A percentile compares a stretch with the other conserved stretches of the same genome.
Conservation (phyloP, 2,329 filamentous ascomycete species). For the Colletotrichum liriopes region DNA sequence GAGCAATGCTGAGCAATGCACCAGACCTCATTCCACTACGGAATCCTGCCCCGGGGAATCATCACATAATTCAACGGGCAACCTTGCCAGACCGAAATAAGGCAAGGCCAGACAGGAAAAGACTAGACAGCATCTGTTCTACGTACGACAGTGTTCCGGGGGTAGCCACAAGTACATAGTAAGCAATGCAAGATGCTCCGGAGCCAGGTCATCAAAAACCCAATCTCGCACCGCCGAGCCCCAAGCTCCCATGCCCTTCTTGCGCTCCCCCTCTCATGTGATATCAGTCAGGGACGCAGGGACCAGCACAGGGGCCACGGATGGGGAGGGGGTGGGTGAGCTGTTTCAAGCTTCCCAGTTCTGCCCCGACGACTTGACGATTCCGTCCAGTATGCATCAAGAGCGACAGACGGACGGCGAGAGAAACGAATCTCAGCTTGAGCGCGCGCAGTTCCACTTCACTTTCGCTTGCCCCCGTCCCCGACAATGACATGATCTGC, state of each 20-base stretch:
- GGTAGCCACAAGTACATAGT: neutral
- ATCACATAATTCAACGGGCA: constrained; percentile 14
- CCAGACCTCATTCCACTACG: constrained; percentile 17
- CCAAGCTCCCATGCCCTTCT: constrained; percentile 33
- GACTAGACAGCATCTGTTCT: constrained; percentile 16
- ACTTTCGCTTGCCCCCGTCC: constrained; percentile 39
- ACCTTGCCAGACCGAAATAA: constrained; percentile 15
- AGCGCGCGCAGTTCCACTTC: constrained; percentile 29
- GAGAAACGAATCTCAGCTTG: constrained; percentile 24
- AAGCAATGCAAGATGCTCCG: constrained; percentile 11
- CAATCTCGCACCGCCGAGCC: constrained; percentile 31
- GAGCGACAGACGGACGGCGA: constrained; percentile 15
- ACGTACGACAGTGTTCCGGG: constrained; percentile 16
- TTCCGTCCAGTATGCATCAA: constrained; percentile 19
- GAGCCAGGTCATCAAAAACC: constrained; percentile 19
- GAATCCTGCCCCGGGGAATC: constrained; percentile 10
- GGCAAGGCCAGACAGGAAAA: constrained; percentile 16
- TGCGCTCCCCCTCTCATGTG: constrained; percentile 17
- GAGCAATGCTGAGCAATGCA: constrained; percentile 10
- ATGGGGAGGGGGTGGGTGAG: constrained; percentile 14
- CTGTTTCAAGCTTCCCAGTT: constrained; percentile 37
- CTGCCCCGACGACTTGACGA: constrained; percentile 21
- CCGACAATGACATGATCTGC: constrained; percentile 41
- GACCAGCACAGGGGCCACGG: constrained; percentile 23
- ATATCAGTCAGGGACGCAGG: constrained; percentile 36